Percentiles rank a stretch among this genome's conserved stretches.
phyloP scores from a whole-genome alignment of 495 filamentous ascomycete genomes.

The Acidiella bohemica region DNA sequence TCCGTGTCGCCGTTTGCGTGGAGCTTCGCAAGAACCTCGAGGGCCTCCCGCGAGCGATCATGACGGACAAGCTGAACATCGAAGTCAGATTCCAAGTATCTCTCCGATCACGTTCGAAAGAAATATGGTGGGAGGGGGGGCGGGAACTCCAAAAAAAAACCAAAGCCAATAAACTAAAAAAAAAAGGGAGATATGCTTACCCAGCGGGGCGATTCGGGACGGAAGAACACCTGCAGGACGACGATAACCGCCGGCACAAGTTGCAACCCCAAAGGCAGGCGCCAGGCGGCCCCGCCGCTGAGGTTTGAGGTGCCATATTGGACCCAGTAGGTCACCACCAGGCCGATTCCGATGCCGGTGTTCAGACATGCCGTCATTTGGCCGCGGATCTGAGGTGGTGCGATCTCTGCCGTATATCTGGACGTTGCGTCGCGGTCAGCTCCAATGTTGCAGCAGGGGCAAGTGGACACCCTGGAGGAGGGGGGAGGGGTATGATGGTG shows the following conservation, averaged over 20 bases:
- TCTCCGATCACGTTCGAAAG: too few species aligned
- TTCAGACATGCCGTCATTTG: not conserved
- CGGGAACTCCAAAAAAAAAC: too few species aligned
- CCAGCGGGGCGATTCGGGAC: slow-evolving; percentile 38
- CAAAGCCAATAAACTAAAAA: too few species aligned
- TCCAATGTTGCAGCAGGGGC: too few species aligned
- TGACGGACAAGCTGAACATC: slow-evolving; percentile 38
- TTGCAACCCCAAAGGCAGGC: slow-evolving; percentile 2
- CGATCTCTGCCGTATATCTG: slow-evolving; percentile 1
- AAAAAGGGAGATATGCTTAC: too few species aligned
- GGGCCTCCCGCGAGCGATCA: slow-evolving; percentile 32
- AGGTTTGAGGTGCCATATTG: not conserved
- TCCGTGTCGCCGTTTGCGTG: slow-evolving; percentile 1
- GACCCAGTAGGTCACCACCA: not conserved
- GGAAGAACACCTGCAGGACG: slow-evolving; percentile 24
- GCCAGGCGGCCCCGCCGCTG: slow-evolving; percentile 3
- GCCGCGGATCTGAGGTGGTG: not conserved
- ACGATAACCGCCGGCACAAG: slow-evolving; percentile 5
- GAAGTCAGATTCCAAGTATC: too few species aligned
- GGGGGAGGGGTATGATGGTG: too few species aligned
- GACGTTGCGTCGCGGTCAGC: not conserved
- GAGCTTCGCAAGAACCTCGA: not conserved
- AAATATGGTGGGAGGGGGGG: too few species aligned
- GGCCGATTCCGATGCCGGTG: not conserved
- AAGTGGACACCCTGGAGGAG: too few species aligned